These are phyloP conservation scores for Oldenlandia corymbosa DNA, from an alignment of 257 asterid species.

Conservation along the genomic window DNA sequence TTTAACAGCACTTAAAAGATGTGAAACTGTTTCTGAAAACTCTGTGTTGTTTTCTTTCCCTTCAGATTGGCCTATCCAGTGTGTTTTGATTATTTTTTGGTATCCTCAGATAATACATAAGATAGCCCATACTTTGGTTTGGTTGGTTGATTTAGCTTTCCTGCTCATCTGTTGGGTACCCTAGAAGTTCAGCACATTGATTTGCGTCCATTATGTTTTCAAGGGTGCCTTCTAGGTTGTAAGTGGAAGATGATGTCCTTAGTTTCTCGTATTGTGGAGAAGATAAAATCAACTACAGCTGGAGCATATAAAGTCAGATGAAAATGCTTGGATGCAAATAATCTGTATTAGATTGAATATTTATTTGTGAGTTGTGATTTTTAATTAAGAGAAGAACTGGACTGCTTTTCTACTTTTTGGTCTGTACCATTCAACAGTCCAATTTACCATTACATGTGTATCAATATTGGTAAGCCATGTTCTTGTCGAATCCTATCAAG, in stretches of 20 bases:
- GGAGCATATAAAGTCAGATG: background rate
- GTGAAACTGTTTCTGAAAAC: background rate
- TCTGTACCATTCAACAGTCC: too few species aligned
- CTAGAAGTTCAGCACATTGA: background rate
- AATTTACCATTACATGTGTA: background rate
- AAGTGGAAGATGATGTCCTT: background rate
- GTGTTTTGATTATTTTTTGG: too few species aligned
- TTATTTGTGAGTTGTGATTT: background rate
- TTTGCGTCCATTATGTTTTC: background rate
- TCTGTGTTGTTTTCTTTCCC: too few species aligned
- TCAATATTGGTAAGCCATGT: background rate
- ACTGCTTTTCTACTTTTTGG: background rate
- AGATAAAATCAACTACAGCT: background rate
- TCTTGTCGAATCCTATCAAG: background rate
- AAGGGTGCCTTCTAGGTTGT: too few species aligned
- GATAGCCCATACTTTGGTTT: background rate
- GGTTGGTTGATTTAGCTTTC: background rate
- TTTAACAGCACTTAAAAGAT: too few species aligned
- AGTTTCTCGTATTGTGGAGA: background rate
- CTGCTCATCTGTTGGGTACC: background rate
- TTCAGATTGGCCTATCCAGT: too few species aligned
- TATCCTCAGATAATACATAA: background rate
- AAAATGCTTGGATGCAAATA: background rate
- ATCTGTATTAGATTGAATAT: background rate
- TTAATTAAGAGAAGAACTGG: background rate